Evolutionary conservation across 2,329 filamentous ascomycete genomes (phyloP), one percentile per base, ranked within the genome.

Genomic region (Tolypocladium endophyticum): DNA sequence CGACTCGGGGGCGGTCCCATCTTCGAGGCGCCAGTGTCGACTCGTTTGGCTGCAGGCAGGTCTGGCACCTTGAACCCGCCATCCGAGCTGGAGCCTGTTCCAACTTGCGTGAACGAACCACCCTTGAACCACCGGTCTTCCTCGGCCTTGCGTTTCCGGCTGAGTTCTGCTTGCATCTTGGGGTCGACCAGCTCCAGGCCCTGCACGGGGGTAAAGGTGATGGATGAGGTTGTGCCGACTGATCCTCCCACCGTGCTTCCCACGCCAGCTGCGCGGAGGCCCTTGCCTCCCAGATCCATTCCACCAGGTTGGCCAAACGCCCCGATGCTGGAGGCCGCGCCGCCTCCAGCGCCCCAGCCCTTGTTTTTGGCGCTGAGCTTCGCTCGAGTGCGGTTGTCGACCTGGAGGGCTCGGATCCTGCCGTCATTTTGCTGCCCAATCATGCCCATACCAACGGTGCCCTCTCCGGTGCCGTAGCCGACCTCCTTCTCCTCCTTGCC

Each of bases 51-150:
- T 33, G 83, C 76, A 20, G 90, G 91, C 64, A 93, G 71, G 2
- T 81, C 81, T 20, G 93, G 92, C 45, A 95, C 88, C 74, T 92
- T 96, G 81, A 97, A 96, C 0, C 85, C 87, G 14, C 79, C 84
- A 57, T 63, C 62, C 50, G 56, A 28, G 30, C 80, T 70, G 57
- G 64, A 64, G 14, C 69, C 72, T 18, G 77, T 77, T 12, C 86
- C 86, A 59, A 96, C 83, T 72, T 97, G 92, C 11, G 94, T 97
- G 70, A 99, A 99, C 0, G 90, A 92, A n/a, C 94, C 94, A 55
- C 91, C 90, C 74, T 94, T 96, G 79, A 99, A 99, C 88, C 92
- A 99, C 43, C 91, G 81, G 71, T 97, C 93, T 71, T 96, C 91
- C 64, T 97, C 94, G 0, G 91, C 92, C 72, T 96, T 95, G 64